Evolutionary conservation across 2,329 filamentous ascomycete genomes (phyloP), one percentile per base, ranked within the genome.

Genomic region (Reticulascus tulasneorum): DNA sequence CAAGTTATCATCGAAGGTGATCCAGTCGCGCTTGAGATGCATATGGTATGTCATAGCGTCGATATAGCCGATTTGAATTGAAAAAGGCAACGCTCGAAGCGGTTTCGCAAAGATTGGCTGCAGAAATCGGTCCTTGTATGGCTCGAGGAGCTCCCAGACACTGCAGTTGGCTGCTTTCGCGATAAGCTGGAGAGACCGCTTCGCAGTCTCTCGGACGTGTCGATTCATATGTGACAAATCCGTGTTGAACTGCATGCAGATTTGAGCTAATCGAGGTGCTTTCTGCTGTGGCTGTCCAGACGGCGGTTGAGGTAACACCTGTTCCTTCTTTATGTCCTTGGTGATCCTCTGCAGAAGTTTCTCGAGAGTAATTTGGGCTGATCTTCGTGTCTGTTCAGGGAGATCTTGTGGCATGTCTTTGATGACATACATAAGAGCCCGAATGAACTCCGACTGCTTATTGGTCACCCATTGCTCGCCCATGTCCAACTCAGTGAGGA

Each of bases 321-420:
- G 89, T 32, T 89, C 85, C 55, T 90, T 93, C 35, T 84, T 82
- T 41, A 83, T 76, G 37, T 79, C 80, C 61, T 86, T 86, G 26
- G 85, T 90, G 55, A 90, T 90, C 38, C 83, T 80, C 39, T 76
- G 73, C 22, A 96, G 71, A 20, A 97, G 77, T 26, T 86, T 74
- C 50, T 91, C 82, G 16, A 98, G 70, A 0, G 91, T 94, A 15
- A 82, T 75, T 59, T 94, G 86, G 0, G 93, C 90, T 41, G 87
- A 81, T 22, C 82, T 73, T 23, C 93, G 77, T 3, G 93, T 96
- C 54, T 84, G 90, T 38, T 94, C 89, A 2, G 94, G 91, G 2
- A 98, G 73, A 57, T 98, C 93, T 37, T 86, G 78, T 0, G 94
- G 93, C 75, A 96, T 96, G 56, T 98, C 93, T 64, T 98, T 98